Base-by-base conservation (phyloP, 768 basidiomycete genomes). In the Mycena crocata region DNA sequence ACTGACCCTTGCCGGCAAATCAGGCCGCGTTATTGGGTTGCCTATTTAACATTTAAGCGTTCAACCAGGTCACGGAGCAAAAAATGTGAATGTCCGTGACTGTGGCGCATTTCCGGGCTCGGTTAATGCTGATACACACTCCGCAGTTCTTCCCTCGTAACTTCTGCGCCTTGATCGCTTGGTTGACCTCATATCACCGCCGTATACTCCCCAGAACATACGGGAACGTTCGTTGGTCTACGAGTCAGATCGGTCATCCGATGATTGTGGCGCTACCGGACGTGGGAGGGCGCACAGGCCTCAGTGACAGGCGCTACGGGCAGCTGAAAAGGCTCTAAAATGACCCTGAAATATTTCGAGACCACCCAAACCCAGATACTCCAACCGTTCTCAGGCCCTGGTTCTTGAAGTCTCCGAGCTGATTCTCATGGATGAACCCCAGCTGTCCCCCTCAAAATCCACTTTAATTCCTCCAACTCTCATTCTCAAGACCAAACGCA, bases 371-470 rank as follows among this genome's bases (percentile, higher is more conserved):
- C n/a, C n/a, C n/a, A n/a, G n/a, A n/a, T n/a, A n/a, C n/a, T n/a
- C n/a, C n/a, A n/a, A n/a, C n/a, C n/a, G n/a, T n/a, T 19, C 9
- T 44, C 21, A 44, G 42, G 42, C 28, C n/a, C 8, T 19, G n/a
- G 17, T 19, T 42, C 17, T 19, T 42, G 40, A 42, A 37, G 10
- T 37, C 35, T 37, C 46, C 24, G 3, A 26, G n/a, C 23, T 15
- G 46, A 48, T 48, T 28, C 23, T 48, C 23, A 44, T 44, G 10
- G n/a, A n/a, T n/a, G n/a, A 42, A 17, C 5, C n/a, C 9, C 40
- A 37, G 21, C 45, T 26, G 58, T 21, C 35, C 60, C 52, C 30
- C 62, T 63, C 45, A 57, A 63, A 52, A 32, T 56, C 54, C 62
- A 57, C 45, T 19, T 34, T 13, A 52, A 51, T 37, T 30, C 3